Evolutionary conservation across 441 rosid genomes (phyloP).

Genomic region (Brassica balearica): DNA sequence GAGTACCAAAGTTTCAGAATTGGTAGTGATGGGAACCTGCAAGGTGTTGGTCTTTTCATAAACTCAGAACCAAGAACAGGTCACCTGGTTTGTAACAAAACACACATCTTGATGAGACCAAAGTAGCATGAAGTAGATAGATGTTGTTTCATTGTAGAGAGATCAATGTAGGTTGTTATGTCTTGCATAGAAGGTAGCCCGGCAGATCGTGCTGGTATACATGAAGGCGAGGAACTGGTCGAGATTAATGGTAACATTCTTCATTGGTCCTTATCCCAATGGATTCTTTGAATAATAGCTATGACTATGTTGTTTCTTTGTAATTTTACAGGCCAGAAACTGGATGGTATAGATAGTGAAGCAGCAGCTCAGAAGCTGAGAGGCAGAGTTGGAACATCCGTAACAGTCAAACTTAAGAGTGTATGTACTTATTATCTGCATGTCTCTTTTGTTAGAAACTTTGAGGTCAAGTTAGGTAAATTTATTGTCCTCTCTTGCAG

Average conservation of each 20-base stretch:
- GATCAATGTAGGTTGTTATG: slow-evolving; percentile 71
- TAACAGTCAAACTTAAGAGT: slow-evolving; percentile 69
- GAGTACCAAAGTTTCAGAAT: slow-evolving; percentile 90
- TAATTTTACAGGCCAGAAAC: slow-evolving; percentile 61
- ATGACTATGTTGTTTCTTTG: slow-evolving; percentile 11
- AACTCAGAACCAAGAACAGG: slow-evolving; percentile 77
- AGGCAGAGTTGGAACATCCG: slow-evolving; percentile 84
- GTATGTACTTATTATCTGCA: slow-evolving; percentile 49
- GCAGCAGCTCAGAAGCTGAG: slow-evolving; percentile 87
- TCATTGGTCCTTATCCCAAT: neutral
- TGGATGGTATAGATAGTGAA: slow-evolving; percentile 77
- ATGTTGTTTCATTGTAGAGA: slow-evolving; percentile 37
- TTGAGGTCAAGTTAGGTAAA: neutral
- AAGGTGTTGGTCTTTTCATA: slow-evolving; percentile 89
- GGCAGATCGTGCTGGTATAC: slow-evolving; percentile 89
- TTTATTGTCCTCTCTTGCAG: slow-evolving; percentile 47
- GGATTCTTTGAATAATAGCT: neutral
- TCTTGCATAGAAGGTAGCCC: slow-evolving; percentile 80
- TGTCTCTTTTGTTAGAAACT: slow-evolving; percentile 3
- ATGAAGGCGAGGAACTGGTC: slow-evolving; percentile 79
- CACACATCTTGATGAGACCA: slow-evolving; percentile 8
- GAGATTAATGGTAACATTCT: slow-evolving; percentile 80
- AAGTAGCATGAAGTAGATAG: slow-evolving; percentile 17
- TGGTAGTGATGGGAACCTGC: slow-evolving; percentile 87
- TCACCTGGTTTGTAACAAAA: slow-evolving; percentile 71